These are phyloP conservation scores for Pseudoperonospora humuli DNA, from an alignment of 352 stramenopile genomes.

Conservation along the genomic window DNA sequence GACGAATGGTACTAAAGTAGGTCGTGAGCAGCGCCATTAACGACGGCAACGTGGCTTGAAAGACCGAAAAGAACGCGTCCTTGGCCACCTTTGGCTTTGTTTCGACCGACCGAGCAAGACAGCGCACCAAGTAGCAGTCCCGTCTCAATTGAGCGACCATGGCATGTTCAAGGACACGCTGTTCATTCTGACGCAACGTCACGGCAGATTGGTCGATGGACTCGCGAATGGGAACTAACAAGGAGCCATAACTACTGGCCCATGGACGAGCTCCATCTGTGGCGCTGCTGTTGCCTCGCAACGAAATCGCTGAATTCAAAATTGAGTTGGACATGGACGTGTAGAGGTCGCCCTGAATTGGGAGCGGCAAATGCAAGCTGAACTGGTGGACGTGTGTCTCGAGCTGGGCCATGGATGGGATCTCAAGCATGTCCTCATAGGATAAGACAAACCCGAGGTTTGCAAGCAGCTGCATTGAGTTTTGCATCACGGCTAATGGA, in stretches of 20 bases:
- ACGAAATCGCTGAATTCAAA: slow-evolving; percentile 64
- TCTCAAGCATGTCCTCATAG: slow-evolving; percentile 56
- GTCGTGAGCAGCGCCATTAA: slow-evolving; percentile 58
- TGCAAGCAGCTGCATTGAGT: slow-evolving; percentile 57
- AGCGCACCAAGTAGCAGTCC: slow-evolving; percentile 63
- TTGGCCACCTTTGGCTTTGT: slow-evolving; percentile 74
- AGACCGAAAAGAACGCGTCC: slow-evolving; percentile 58
- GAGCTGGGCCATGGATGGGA: slow-evolving; percentile 65
- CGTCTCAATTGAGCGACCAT: slow-evolving; percentile 64
- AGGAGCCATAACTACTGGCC: slow-evolving; percentile 44
- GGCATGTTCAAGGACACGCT: slow-evolving; percentile 50
- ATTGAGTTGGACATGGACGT: slow-evolving; percentile 77
- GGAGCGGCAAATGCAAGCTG: slow-evolving; percentile 53
- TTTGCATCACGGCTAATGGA: slow-evolving; percentile 51
- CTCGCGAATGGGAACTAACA: slow-evolving; percentile 61
- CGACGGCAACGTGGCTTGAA: slow-evolving; percentile 47
- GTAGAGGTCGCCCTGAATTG: slow-evolving; percentile 72
- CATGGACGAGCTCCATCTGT: slow-evolving; percentile 28
- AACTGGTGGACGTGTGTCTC: slow-evolving; percentile 67
- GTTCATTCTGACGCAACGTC: slow-evolving; percentile 62
- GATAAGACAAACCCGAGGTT: slow-evolving; percentile 57
- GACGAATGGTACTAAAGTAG: slow-evolving; percentile 60
- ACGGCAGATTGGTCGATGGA: slow-evolving; percentile 63
- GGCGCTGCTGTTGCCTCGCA: slow-evolving; percentile 26
- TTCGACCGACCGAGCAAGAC: slow-evolving; percentile 56